Percentiles rank a stretch among this genome's conserved stretches.
Conservation (phyloP, 2,329 filamentous ascomycete genomes). For the Harringtonia aguacate region DNA sequence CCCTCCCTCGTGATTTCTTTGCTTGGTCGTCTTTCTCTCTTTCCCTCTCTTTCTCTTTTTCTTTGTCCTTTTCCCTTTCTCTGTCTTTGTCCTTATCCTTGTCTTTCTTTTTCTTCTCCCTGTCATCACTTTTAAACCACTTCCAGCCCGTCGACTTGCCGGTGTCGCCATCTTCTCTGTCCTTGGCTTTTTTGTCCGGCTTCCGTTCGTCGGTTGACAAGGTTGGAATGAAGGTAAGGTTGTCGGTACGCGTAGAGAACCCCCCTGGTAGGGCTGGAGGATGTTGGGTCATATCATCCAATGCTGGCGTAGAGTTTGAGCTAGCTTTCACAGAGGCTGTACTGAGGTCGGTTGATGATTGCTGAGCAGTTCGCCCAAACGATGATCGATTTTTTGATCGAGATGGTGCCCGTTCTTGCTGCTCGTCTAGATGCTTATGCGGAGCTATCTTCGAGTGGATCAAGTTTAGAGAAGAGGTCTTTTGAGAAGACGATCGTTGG, state of each 20-base stretch:
- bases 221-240: constrained; percentile 70
- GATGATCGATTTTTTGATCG: constrained; percentile 20
- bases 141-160: constrained; percentile 74
- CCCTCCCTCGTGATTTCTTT: constrained; percentile 52
- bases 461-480: constrained; percentile 29
- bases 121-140: constrained; percentile 73
- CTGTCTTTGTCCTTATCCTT: constrained; percentile 36
- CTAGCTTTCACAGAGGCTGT: not conserved
- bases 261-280: constrained; percentile 62
- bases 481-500: constrained; percentile 45
- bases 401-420: constrained; percentile 16
- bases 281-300: constrained; percentile 55
- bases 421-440: constrained; percentile 17
- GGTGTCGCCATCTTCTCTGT: constrained; percentile 52
- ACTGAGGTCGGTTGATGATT: not conserved
- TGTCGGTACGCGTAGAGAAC: constrained; percentile 58
- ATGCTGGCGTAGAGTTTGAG: constrained; percentile 28
- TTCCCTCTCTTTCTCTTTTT: constrained; percentile 56
- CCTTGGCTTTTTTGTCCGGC: constrained; percentile 62
- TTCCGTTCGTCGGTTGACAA: constrained; percentile 60
- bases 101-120: constrained; percentile 57
- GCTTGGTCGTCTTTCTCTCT: constrained; percentile 43
- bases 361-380: constrained; percentile 4
- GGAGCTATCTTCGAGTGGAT: constrained; percentile 13
- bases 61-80: constrained; percentile 55